Conservation (phyloP, 768 basidiomycete genomes). For the Mycena filopes region DNA sequence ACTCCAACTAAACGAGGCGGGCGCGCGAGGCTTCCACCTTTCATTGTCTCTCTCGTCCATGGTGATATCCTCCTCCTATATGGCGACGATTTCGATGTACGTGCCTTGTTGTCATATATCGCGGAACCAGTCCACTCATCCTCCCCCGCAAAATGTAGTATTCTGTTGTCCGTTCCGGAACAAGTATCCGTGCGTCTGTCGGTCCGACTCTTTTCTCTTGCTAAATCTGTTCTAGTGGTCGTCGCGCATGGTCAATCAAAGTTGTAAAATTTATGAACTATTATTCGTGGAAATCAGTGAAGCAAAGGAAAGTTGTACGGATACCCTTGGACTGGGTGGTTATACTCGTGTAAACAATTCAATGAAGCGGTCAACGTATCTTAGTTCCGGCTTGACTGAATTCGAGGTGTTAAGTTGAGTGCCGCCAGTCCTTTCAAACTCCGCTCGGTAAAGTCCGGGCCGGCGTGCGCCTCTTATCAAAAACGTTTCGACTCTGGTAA, state of each 20-base stretch:
- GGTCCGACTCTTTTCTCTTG: not conserved
- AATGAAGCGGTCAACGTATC: too few species aligned
- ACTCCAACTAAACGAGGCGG: not conserved
- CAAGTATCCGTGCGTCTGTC: constrained; percentile 53
- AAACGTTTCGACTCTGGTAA: too few species aligned
- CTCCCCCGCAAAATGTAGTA: constrained; percentile 46
- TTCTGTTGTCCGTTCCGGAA: constrained; percentile 56
- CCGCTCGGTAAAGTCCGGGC: too few species aligned
- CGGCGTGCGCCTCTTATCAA: too few species aligned
- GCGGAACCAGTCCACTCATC: constrained; percentile 9
- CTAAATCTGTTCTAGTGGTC: constrained; percentile 12
- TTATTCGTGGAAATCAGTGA: too few species aligned
- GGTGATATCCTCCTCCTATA: constrained; percentile 54
- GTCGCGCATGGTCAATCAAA: constrained; percentile 8
- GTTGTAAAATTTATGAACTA: not conserved
- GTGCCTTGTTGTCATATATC: constrained; percentile 25
- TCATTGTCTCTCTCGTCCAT: constrained; percentile 53
- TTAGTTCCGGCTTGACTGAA: too few species aligned
- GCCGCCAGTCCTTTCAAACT: too few species aligned
- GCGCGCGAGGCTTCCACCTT: constrained; percentile 21
- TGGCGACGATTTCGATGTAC: constrained; percentile 56
- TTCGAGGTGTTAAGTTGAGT: too few species aligned
- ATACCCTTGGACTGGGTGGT: too few species aligned
- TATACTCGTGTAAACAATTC: too few species aligned
- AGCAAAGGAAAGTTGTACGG: too few species aligned